Conservation (phyloP, 352 stramenopile species). For the Pythium aristosporum region DNA sequence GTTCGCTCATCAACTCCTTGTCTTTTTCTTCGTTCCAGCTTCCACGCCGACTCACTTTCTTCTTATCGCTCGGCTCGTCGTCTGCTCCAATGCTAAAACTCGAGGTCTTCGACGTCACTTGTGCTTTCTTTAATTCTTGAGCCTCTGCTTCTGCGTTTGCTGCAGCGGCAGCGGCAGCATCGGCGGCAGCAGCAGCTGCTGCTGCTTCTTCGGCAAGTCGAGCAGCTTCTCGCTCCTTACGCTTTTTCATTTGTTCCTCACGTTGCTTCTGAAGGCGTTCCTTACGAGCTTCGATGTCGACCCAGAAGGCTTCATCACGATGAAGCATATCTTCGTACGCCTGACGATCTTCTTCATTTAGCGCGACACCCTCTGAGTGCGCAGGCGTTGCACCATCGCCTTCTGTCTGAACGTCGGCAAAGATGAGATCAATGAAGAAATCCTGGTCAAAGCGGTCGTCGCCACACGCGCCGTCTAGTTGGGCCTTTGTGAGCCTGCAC, state of each 20-base stretch:
- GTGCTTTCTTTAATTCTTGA: conserved; percentile 36
- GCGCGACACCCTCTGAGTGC: conserved; percentile 56
- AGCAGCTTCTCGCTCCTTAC: conserved; percentile 54
- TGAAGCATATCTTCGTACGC: conserved; percentile 89
- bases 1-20: conserved; percentile 83
- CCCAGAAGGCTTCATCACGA: conserved; percentile 84
- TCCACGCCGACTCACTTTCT: conserved; percentile 55
- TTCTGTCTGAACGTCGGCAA: conserved; percentile 91
- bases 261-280: conserved; percentile 65
- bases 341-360: conserved; percentile 80
- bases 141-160: conserved; percentile 37
- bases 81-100: conserved; percentile 77
- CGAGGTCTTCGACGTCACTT: conserved; percentile 28
- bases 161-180: conserved; percentile 32
- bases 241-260: conserved; percentile 66
- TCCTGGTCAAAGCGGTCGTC: conserved; percentile 94
- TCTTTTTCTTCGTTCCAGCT: conserved; percentile 87
- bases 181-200: conserved; percentile 31
- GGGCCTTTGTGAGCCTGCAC: conserved; percentile 91
- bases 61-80: conserved; percentile 44
- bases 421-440: conserved; percentile 97
- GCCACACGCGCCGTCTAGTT: conserved; percentile 93
- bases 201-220: conserved; percentile 38
- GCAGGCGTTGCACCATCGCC: conserved; percentile 33
- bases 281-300: conserved; percentile 82